Evolutionary conservation across 192 early-diverging fungal species (phyloP).

Genomic region (Backusella tarrabulga): DNA sequence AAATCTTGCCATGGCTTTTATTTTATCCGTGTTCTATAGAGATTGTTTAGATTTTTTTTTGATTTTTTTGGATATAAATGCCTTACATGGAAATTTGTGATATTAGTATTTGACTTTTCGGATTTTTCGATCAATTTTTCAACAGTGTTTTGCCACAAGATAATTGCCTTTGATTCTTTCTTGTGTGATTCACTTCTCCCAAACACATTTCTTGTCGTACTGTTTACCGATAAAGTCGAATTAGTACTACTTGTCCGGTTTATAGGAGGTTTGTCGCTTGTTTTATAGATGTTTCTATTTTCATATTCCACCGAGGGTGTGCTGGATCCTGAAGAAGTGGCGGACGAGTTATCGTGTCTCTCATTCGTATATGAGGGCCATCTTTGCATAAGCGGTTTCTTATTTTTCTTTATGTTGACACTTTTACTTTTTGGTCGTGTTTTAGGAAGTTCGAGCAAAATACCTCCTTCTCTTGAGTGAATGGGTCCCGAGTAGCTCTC

Average conservation of each 20-base stretch:
- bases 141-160: background rate
- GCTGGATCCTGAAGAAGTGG: background rate
- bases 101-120: background rate
- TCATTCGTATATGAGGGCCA: background rate
- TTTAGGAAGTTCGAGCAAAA: background rate
- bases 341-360: background rate
- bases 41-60: background rate
- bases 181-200: background rate
- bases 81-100: background rate
- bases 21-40: background rate
- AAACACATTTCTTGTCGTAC: background rate
- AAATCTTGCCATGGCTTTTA: constrained; percentile 16
- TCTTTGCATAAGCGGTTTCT: background rate
- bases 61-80: background rate
- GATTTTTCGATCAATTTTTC: background rate
- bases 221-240: background rate
- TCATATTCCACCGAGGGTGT: background rate
- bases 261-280: background rate
- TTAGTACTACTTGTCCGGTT: background rate
- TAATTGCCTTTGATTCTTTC: background rate
- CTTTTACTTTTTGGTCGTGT: background rate
- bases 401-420: background rate
- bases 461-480: background rate
- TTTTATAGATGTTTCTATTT: background rate
- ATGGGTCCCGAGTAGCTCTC: background rate